phyloP scores from a whole-genome alignment of 192 early-diverging fungal genomes.

The Coemansia sp. region DNA sequence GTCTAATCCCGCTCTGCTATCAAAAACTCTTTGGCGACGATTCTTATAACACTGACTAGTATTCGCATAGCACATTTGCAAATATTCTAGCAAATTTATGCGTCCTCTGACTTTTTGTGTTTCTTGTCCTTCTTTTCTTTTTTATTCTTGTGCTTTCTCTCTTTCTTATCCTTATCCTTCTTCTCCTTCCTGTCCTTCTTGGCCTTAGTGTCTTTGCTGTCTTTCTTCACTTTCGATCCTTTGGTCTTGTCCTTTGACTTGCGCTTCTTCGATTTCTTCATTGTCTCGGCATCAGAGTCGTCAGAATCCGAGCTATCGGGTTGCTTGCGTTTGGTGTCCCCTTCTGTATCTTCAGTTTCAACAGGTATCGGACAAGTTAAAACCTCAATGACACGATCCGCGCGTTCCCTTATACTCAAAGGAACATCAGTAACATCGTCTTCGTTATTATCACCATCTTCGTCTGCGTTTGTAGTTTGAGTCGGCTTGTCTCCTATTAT shows the following conservation, averaged over 20 bases:
- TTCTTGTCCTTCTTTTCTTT: slow-evolving; percentile 17
- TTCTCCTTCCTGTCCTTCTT: slow-evolving; percentile 15
- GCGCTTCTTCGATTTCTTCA: slow-evolving; percentile 19
- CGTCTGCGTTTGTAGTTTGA: not conserved
- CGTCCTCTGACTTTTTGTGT: slow-evolving; percentile 12
- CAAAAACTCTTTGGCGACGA: too few species aligned
- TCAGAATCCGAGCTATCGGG: slow-evolving; percentile 2
- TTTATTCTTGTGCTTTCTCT: slow-evolving; percentile 1
- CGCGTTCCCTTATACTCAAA: slow-evolving; percentile 11
- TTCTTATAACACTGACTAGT: too few species aligned
- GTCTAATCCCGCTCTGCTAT: too few species aligned
- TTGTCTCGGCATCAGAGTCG: slow-evolving; percentile 12
- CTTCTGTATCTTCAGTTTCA: slow-evolving; percentile 8
- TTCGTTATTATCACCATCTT: not conserved
- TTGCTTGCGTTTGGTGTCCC: slow-evolving; percentile 10
- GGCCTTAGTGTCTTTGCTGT: not conserved
- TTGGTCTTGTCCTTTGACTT: slow-evolving; percentile 5
- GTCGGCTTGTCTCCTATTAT: not conserved
- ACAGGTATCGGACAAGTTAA: slow-evolving; percentile 3
- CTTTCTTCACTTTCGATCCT: slow-evolving; percentile 3
- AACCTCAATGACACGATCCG: slow-evolving; percentile 21
- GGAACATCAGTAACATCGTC: not conserved
- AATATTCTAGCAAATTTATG: not conserved
- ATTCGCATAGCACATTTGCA: too few species aligned
- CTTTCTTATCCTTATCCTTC: slow-evolving; percentile 11